Evolutionary conservation across 768 basidiomycete species (phyloP).

Genomic region (Amylocystis lapponica): DNA sequence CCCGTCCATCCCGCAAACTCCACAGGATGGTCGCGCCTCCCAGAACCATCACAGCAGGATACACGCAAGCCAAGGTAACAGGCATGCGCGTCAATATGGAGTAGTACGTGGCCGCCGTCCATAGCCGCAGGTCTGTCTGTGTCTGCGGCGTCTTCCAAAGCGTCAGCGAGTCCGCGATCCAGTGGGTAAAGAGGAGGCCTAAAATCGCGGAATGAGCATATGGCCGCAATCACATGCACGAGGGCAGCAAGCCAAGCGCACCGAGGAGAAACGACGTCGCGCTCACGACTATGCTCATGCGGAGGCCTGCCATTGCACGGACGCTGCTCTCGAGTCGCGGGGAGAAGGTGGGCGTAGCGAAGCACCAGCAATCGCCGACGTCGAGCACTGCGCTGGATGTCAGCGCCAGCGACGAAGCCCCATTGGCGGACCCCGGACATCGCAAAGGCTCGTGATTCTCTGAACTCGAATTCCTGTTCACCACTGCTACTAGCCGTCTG

Average conservation of each 20-base stretch:
- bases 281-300: slow-evolving; percentile 69
- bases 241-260: slow-evolving; percentile 25
- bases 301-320: slow-evolving; percentile 51
- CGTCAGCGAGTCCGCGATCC: slow-evolving; percentile 90
- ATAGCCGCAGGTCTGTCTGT: slow-evolving; percentile 72
- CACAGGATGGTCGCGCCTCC: slow-evolving; percentile 68
- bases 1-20: slow-evolving; percentile 72
- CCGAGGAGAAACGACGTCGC: slow-evolving; percentile 79
- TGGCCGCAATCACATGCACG: neutral
- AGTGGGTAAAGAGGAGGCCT: slow-evolving; percentile 84
- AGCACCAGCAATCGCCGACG: no score
- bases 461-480: no score
- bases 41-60: slow-evolving; percentile 48
- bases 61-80: slow-evolving; percentile 46
- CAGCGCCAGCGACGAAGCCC: no score
- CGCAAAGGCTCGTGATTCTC: no score
- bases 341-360: slow-evolving; percentile 3
- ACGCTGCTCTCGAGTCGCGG: slow-evolving; percentile 1
- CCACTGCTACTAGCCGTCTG: no score
- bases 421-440: no score
- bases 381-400: no score
- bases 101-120: slow-evolving; percentile 81
- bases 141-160: slow-evolving; percentile 78
- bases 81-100: slow-evolving; percentile 69
- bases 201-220: slow-evolving; percentile 3